Evolutionary conservation across 805 yeast species (phyloP).

Genomic region (Monosporozyma aquatica): DNA sequence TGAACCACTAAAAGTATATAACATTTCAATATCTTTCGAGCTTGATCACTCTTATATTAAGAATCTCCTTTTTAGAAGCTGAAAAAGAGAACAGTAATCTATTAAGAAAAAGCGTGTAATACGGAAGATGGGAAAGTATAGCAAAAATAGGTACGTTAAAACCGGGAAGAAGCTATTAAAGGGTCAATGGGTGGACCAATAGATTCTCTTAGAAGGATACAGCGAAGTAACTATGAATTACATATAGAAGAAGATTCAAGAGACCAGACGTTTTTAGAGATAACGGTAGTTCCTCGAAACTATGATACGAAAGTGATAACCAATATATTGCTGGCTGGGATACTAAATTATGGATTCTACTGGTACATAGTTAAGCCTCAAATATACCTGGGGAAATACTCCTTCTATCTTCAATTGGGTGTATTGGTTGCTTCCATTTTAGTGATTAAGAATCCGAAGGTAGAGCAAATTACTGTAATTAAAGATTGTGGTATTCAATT

Average conservation of each 20-base stretch:
- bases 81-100: no score
- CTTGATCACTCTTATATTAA: no score
- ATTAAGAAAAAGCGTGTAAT: no score
- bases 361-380: no score
- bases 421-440: neutral
- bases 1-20: neutral
- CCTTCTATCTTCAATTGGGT: neutral
- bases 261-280: conserved; percentile 8
- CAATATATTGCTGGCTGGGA: neutral
- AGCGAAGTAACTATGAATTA: neutral
- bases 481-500: conserved; percentile 24
- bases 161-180: neutral
- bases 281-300: conserved; percentile 10
- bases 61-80: no score
- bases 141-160: neutral
- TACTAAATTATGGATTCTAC: neutral
- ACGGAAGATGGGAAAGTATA: no score
- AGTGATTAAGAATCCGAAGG: conserved; percentile 12
- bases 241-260: conserved; percentile 6
- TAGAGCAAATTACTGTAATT: conserved; percentile 19
- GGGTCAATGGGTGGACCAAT: neutral
- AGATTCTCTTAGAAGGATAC: no score
- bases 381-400: neutral
- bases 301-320: neutral
- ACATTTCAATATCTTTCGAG: no score